These are phyloP conservation scores for Blumeria hordei DNA, from an alignment of 2,329 filamentous ascomycete genomes.

Conservation along the genomic window DNA sequence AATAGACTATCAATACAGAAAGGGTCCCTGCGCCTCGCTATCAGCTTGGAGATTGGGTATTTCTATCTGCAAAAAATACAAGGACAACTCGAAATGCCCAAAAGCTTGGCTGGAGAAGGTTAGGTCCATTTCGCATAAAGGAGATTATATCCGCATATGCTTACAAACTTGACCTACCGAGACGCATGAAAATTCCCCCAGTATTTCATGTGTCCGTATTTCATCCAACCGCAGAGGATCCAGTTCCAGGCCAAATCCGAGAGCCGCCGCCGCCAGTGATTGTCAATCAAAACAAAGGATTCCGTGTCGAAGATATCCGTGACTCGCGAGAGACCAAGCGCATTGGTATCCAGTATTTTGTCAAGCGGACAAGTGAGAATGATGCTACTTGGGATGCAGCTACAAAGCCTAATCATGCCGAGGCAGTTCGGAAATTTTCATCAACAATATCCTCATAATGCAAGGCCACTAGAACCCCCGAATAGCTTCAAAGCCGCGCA, in stretches of 20 bases:
- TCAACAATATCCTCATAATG: background rate
- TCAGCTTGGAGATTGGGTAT: too few species aligned
- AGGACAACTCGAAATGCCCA: background rate
- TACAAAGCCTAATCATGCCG: too few species aligned
- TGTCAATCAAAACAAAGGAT: background rate
- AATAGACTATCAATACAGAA: too few species aligned
- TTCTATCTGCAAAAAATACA: too few species aligned
- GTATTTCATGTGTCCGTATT: slow-evolving; percentile 2
- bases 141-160: background rate
- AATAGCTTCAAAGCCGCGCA: too few species aligned
- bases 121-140: slow-evolving; percentile 1
- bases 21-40: too few species aligned
- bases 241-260: background rate
- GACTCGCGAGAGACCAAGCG: background rate
- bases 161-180: slow-evolving; percentile 1
- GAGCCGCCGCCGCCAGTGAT: too few species aligned
- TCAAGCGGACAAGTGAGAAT: too few species aligned
- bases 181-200: slow-evolving; percentile 1
- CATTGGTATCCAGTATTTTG: background rate
- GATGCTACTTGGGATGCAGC: too few species aligned
- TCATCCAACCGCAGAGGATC: background rate
- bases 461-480: background rate
- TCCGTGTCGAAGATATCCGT: background rate
- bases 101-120: background rate
- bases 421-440: background rate